phyloP scores from a whole-genome alignment of 2,329 filamentous ascomycete genomes.

The Talaromyces piceae region DNA sequence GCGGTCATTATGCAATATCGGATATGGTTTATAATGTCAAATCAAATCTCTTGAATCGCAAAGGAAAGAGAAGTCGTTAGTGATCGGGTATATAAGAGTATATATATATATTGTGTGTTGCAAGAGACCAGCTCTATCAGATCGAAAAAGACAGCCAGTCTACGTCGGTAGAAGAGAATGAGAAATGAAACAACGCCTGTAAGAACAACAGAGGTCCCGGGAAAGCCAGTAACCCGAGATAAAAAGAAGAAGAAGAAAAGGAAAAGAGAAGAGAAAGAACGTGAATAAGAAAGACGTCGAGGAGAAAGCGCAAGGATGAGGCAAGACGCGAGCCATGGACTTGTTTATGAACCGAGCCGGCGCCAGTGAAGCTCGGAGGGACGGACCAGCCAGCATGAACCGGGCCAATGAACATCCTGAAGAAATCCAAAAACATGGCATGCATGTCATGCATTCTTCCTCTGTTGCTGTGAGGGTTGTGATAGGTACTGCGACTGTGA shows the following conservation, averaged over 20 bases:
- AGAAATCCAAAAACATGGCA: neutral
- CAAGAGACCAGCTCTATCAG: slow-evolving; percentile 11
- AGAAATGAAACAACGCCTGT: slow-evolving; percentile 1
- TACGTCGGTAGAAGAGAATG: slow-evolving; percentile 4
- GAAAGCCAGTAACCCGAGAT: neutral
- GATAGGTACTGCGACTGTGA: neutral
- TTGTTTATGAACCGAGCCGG: neutral
- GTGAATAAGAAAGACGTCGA: neutral
- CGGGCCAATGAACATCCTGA: neutral
- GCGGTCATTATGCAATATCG: slow-evolving; percentile 7
- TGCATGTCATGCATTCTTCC: neutral
- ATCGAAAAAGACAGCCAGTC: slow-evolving; percentile 3
- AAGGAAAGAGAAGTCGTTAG: neutral
- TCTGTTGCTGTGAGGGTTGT: neutral
- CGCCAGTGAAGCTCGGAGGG: neutral
- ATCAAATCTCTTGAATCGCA: neutral
- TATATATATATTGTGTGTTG: too few species aligned
- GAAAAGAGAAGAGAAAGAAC: neutral
- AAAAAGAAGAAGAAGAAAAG: slow-evolving; percentile 1
- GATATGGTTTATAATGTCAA: neutral
- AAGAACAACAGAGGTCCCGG: neutral
- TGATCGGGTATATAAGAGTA: neutral
- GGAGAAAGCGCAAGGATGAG: neutral
- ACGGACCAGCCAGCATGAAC: neutral
- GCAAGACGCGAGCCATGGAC: neutral